Base-by-base conservation (phyloP, 768 basidiomycete species). In the Kwoniella newhampshirensis region DNA sequence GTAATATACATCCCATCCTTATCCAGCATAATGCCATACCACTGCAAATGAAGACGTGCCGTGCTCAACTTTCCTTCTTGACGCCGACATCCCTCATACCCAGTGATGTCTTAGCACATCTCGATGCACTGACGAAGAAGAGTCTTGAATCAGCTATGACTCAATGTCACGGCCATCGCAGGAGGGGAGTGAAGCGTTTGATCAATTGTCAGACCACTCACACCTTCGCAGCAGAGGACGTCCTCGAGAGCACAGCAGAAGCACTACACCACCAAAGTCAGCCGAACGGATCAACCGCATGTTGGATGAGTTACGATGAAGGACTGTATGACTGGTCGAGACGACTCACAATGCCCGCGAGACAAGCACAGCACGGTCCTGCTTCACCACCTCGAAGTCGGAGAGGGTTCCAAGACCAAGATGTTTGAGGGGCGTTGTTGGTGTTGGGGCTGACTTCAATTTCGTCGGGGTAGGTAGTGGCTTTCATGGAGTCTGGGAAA, bases 161-260 rank as follows among this genome's bases (percentile, higher is more conserved):
- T 6, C 6, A 7, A 23, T 5, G n/a, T 42, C 40, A 8, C 40
- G 8, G 18, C 5, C 8, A n/a, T 17, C 13, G 25, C 6, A 27
- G 18, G 20, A 21, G 18, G 8, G 41, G 18, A 25, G 3, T 3
- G 21, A 9, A 13, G 9, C 5, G 15, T 35, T 4, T 4, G 20
- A 11, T 27, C 17, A n/a, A 18, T 27, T 21, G 28, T 11, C 18
- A n/a, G 13, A 15, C 12, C 17, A 56, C 54, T 4, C 26, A 57
- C 48, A 25, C 56, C 56, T 28, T 47, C 50, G 40, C 56, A 57
- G 23, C 56, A 57, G 47, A 57, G 50, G 43, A 6, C 6, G 6
- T 57, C 56, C 25, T 57, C 56, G 11, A 50, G 23, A n/a, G 56
- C 56, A 32, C 56, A 57, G 30, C 56, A 57, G 56, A 49, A 57